Base-by-base conservation (phyloP, 1,284 basidiomycete genomes). In the Dichomitus squalens region DNA sequence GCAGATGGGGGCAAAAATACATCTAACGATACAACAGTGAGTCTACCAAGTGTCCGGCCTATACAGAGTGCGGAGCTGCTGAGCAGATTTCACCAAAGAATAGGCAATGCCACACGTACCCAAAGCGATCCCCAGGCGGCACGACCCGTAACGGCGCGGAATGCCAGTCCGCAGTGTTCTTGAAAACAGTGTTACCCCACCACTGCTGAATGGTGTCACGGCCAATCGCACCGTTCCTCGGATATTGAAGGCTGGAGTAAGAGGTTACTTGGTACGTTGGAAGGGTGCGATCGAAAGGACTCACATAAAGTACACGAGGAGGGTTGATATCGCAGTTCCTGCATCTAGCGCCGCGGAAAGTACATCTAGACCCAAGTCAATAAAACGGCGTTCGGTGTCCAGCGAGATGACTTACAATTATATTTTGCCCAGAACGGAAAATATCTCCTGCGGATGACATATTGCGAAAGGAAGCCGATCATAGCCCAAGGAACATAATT, bases 341-440 rank as follows among this genome's bases (percentile, higher is more conserved):
- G 75, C 73, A 59, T 82, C 81, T 18, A 82, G 68, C 9, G 80
- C 80, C n/a, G 80, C 81, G 3, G 81, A 82, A 5, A 82, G 71
- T 27, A 81, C 79, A 55, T 81, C 80, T 76, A 41, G 7, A 16
- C 27, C 34, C 5, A 25, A 36, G 36, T 51, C 16, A 59, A 21
- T 7, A 21, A 25, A 9, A 51, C 9, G 36, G 31, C 38, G 29
- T 27, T 33, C n/a, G 23, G 21, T 31, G 23, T 5, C 4, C 44
- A 9, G 18, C 18, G 7, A 7, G 31, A 11, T 11, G 16, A 64
- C 72, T 40, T 49, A 71, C 73, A 82, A 64, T 81, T 82, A 68
- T 80, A 81, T 64, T 76, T 73, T 9, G 75, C 75, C 76, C 76
- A 78, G 68, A 74, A 78, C 7, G 70, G 52, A 44, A 76, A 78